Conservation (phyloP, 345 rosid genomes). For the Sisymbrium irio region DNA sequence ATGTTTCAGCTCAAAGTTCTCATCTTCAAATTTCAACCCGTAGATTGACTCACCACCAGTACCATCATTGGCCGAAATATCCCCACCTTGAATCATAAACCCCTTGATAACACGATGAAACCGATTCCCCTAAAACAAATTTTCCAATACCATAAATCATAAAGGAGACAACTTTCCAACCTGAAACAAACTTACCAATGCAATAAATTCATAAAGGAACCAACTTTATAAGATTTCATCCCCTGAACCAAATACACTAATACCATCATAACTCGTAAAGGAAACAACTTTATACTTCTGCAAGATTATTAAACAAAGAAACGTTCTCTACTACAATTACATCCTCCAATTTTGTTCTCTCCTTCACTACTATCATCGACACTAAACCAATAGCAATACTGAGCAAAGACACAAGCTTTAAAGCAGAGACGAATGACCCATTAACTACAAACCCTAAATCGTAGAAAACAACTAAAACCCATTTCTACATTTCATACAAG, state of each 20-base stretch:
- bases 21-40: conserved; percentile 88
- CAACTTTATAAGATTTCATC: background rate
- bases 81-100: conserved; percentile 95
- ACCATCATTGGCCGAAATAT: conserved; percentile 86
- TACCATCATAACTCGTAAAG: background rate
- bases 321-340: background rate
- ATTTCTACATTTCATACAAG: conserved; percentile 10
- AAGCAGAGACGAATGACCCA: background rate
- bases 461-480: background rate
- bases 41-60: conserved; percentile 94
- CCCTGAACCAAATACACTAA: conserved; percentile 49
- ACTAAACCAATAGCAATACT: background rate
- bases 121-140: conserved; percentile 60
- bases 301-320: background rate
- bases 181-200: no score
- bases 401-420: background rate
- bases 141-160: background rate
- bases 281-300: background rate
- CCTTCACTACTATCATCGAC: background rate
- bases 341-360: background rate
- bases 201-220: no score
- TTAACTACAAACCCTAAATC: conserved; percentile 17
- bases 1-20: conserved; percentile 81
- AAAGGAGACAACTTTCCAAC: background rate
- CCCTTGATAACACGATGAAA: conserved; percentile 86